phyloP scores from a whole-genome alignment of 2,329 filamentous ascomycete genomes.

The Curvularia sp. region DNA sequence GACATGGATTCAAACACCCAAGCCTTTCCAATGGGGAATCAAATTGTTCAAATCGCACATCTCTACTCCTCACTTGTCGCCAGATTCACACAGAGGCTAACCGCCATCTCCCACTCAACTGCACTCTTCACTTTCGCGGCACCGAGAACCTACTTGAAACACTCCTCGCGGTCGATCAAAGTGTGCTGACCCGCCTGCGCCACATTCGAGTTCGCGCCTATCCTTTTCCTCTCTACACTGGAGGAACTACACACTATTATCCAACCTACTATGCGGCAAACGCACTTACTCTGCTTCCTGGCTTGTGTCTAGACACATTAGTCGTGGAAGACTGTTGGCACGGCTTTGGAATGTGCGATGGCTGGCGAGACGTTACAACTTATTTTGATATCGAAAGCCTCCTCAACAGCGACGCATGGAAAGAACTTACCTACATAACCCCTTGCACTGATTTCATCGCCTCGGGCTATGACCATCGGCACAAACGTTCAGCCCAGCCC shows the following conservation, averaged over 20 bases:
- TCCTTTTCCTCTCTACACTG: constrained; percentile 44
- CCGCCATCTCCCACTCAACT: constrained; percentile 44
- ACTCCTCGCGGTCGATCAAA: constrained; percentile 41
- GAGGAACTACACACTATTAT: constrained; percentile 38
- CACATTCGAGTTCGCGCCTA: constrained; percentile 43
- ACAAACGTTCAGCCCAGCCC: constrained; percentile 40
- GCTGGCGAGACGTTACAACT: constrained; percentile 46
- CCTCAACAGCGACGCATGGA: constrained; percentile 45
- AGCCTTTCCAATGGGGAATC: constrained; percentile 3
- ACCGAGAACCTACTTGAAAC: constrained; percentile 46
- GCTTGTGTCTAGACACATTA: constrained; percentile 42
- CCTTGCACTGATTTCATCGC: constrained; percentile 47
- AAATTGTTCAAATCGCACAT: constrained; percentile 34
- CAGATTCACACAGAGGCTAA: constrained; percentile 43
- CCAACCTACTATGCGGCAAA: constrained; percentile 44
- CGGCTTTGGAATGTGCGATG: constrained; percentile 44
- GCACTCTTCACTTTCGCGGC: constrained; percentile 43
- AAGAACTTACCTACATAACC: constrained; percentile 42
- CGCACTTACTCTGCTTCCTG: constrained; percentile 42
- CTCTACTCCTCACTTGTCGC: constrained; percentile 42
- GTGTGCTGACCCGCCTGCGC: constrained; percentile 42
- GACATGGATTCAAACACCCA: constrained; percentile 37
- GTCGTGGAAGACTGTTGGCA: constrained; percentile 48
- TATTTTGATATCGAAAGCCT: constrained; percentile 47
- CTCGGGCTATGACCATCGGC: constrained; percentile 43